Evolutionary conservation across 768 basidiomycete species (phyloP).

Genomic region (Mrakia hoshinonis): DNA sequence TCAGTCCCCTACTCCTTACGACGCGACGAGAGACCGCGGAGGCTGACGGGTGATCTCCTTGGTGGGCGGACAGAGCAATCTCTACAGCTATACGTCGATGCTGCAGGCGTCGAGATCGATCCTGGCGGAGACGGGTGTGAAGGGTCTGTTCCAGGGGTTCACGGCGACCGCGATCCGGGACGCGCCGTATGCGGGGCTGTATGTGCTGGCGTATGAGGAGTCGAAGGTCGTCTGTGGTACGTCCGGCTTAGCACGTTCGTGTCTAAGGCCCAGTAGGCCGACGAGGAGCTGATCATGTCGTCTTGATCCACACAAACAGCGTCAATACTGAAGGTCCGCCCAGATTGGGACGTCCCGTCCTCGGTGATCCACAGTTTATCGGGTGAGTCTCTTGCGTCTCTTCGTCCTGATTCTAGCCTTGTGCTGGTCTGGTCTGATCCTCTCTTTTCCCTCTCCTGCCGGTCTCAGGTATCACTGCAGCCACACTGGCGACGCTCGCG

Average conservation of each 20-base stretch:
- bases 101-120: constrained; percentile 45
- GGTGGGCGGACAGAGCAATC: constrained; percentile 51
- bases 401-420: background rate
- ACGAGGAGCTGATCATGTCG: background rate
- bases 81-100: constrained; percentile 62
- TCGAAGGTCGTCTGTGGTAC: constrained; percentile 66
- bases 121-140: constrained; percentile 49
- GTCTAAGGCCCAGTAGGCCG: too few relatives aligned
- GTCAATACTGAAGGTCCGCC: constrained; percentile 4
- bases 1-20: constrained; percentile 39
- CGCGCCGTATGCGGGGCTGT: constrained; percentile 87
- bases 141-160: constrained; percentile 76
- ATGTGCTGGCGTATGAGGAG: constrained; percentile 77
- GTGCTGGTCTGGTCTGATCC: background rate
- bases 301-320: background rate
- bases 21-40: background rate
- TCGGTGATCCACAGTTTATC: constrained; percentile 39
- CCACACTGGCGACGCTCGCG: constrained; percentile 68
- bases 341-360: constrained; percentile 36
- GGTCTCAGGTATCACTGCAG: constrained; percentile 65
- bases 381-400: constrained; percentile 29
- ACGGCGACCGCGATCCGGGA: constrained; percentile 82
- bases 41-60: background rate
- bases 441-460: background rate
- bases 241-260: constrained; percentile 42